These are phyloP conservation scores for Jatropha multifida DNA, from an alignment of 441 rosid genomes.

Conservation along the genomic window DNA sequence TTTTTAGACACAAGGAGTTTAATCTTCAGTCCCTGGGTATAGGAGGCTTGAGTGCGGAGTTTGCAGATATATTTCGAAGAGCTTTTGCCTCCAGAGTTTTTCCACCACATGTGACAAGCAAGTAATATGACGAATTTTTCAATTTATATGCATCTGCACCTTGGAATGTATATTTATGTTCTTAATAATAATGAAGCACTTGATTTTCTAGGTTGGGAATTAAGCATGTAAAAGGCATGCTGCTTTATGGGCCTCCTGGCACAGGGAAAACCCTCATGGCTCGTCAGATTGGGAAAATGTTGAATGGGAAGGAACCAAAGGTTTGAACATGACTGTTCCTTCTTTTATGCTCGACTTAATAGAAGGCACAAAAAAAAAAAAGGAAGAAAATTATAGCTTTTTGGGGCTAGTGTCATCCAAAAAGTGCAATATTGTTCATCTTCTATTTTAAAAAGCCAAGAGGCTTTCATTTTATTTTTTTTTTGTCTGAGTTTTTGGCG, in stretches of 20 bases:
- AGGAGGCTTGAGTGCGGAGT: conserved; percentile 97
- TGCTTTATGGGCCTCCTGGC: conserved; percentile 98
- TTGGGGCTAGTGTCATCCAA: conserved; percentile 19
- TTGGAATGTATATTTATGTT: conserved; percentile 20
- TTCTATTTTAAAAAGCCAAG: conserved; percentile 5
- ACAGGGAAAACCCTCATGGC: conserved; percentile 99
- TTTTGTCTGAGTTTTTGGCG: background rate
- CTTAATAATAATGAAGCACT: conserved; percentile 24
- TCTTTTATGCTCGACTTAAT: conserved; percentile 4
- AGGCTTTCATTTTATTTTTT: background rate
- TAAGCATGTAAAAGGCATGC: conserved; percentile 99
- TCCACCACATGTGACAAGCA: conserved; percentile 87
- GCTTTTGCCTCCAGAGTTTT: conserved; percentile 97
- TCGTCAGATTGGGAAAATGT: conserved; percentile 98
- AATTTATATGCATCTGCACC: conserved; percentile 20
- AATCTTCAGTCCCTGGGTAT: conserved; percentile 93
- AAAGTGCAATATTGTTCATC: conserved; percentile 8
- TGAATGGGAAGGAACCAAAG: conserved; percentile 99
- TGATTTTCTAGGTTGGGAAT: conserved; percentile 82
- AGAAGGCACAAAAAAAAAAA: background rate
- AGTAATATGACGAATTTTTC: conserved; percentile 44
- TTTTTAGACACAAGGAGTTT: conserved; percentile 93
- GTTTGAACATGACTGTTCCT: conserved; percentile 34
- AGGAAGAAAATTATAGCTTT: background rate
- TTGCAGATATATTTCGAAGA: conserved; percentile 96